These are phyloP conservation scores for Gastrodia elata DNA, from an alignment of 106 monocot genomes.

Conservation along the genomic window DNA sequence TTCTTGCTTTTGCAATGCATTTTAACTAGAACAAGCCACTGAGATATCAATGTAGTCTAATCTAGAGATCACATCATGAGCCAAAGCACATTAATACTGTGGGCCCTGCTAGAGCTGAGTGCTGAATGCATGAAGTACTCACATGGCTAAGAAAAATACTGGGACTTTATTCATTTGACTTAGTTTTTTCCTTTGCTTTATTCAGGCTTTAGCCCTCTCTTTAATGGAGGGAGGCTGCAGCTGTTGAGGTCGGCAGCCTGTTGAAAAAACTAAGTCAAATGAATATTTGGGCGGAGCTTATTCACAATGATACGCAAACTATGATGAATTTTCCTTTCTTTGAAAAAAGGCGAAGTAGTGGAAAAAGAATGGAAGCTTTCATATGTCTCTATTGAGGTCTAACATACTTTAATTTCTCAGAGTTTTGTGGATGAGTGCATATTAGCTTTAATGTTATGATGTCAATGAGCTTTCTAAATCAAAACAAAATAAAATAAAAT, in stretches of 20 bases:
- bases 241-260: not conserved
- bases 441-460: too few relatives aligned
- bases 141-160: not conserved
- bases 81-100: not conserved
- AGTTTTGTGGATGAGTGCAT: too few relatives aligned
- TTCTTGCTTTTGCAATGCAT: not conserved
- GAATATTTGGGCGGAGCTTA: too few relatives aligned
- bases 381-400: too few relatives aligned
- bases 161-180: not conserved
- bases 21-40: not conserved
- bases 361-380: too few relatives aligned
- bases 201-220: not conserved
- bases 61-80: not conserved
- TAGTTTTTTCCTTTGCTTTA: not conserved
- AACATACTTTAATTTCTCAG: too few relatives aligned
- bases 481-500: too few relatives aligned
- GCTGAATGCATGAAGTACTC: not conserved
- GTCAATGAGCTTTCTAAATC: too few relatives aligned
- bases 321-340: too few relatives aligned
- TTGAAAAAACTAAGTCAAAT: too few relatives aligned
- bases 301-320: too few relatives aligned
- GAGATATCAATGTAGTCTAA: not conserved
- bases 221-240: not conserved
- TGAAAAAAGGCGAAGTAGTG: too few relatives aligned
- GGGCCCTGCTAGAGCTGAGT: not conserved